These are phyloP conservation scores for Leccinum huronense DNA, from an alignment of 1,284 basidiomycete species.

Conservation along the genomic window DNA sequence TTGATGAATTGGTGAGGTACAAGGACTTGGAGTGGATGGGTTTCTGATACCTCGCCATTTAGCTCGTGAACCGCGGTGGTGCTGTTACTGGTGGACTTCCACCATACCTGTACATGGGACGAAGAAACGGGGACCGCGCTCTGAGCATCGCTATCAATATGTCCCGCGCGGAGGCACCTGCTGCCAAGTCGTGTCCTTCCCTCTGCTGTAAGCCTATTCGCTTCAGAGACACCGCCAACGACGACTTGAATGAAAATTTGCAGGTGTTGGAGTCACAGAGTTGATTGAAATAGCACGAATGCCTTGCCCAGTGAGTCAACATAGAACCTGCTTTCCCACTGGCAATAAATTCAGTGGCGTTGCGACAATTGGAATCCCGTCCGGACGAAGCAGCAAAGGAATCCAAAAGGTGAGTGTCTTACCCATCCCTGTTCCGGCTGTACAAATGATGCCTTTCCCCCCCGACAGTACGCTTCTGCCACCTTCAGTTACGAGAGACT, in stretches of 20 bases:
- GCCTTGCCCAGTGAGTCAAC: not conserved
- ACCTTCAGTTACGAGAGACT: not conserved
- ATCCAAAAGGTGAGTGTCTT: not conserved
- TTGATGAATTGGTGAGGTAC: constrained; percentile 18
- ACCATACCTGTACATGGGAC: constrained; percentile 32
- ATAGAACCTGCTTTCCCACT: not conserved
- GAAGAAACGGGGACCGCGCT: constrained; percentile 14
- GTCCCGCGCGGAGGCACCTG: constrained; percentile 4
- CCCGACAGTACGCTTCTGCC: not conserved
- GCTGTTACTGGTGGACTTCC: constrained; percentile 25
- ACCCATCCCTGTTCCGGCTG: not conserved
- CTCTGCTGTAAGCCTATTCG: constrained; percentile 10
- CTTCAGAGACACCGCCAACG: not conserved
- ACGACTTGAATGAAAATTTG: not conserved
- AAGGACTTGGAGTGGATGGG: constrained; percentile 28
- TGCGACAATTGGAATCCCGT: not conserved
- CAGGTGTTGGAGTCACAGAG: not conserved
- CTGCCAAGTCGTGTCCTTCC: constrained; percentile 16
- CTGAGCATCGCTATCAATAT: constrained; percentile 12
- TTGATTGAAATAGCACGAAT: not conserved
- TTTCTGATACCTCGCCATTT: constrained; percentile 11
- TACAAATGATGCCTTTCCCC: not conserved
- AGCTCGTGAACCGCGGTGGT: constrained; percentile 14
- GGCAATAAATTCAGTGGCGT: not conserved
- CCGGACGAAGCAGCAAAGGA: not conserved